phyloP scores from a whole-genome alignment of 2,329 filamentous ascomycete species.

The Sarocladium oryzae region DNA sequence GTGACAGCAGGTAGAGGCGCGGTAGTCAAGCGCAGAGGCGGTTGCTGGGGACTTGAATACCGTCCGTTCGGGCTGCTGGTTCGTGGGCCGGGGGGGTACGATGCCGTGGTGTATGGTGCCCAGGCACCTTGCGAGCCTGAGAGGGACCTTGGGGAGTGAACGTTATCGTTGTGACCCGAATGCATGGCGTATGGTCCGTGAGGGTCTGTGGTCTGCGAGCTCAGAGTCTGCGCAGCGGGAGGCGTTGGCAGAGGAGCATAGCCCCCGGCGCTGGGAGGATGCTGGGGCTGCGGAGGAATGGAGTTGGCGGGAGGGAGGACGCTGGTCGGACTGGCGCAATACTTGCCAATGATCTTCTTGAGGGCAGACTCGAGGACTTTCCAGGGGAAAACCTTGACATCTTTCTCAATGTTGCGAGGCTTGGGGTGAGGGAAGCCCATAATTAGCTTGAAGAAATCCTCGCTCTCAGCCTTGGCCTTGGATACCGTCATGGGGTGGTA shows the following conservation, averaged over 20 bases:
- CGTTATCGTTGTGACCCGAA: constrained; percentile 39
- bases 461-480: constrained; percentile 84
- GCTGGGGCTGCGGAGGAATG: constrained; percentile 30
- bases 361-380: constrained; percentile 79
- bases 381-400: constrained; percentile 98
- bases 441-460: constrained; percentile 98
- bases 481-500: constrained; percentile 91
- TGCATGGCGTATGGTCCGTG: constrained; percentile 34
- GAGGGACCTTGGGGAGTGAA: constrained; percentile 47
- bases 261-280: neutral
- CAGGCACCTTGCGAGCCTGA: constrained; percentile 42
- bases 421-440: constrained; percentile 96
- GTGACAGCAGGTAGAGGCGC: constrained; percentile 32
- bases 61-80: constrained; percentile 34
- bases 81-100: constrained; percentile 30
- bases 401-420: constrained; percentile 96
- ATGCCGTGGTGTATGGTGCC: constrained; percentile 35
- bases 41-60: constrained; percentile 28
- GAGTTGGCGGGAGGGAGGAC: constrained; percentile 30
- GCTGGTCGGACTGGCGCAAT: constrained; percentile 49
- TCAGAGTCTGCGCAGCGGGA: constrained; percentile 25
- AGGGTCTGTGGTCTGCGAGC: constrained; percentile 23
- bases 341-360: constrained; percentile 99
- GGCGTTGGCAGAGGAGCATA: constrained; percentile 43
- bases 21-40: constrained; percentile 30